A percentile compares a stretch with the other conserved stretches of the same genome.
Evolutionary conservation across 805 yeast genomes (phyloP).

Genomic region (Saturnispora diversa): DNA sequence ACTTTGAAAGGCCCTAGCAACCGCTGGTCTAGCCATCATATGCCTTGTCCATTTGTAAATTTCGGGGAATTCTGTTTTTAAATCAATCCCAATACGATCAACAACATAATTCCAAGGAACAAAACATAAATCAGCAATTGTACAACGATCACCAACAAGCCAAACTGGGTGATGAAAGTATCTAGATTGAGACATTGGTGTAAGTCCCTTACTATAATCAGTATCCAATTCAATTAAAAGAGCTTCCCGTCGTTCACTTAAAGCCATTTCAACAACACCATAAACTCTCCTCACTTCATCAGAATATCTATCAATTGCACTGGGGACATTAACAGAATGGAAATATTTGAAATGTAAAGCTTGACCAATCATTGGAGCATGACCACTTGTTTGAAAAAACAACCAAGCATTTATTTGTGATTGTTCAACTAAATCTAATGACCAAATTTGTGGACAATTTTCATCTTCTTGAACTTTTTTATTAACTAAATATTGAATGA

Average conservation of each 20-base stretch:
- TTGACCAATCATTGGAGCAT: conserved; percentile 98
- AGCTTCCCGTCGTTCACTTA: conserved; percentile 88
- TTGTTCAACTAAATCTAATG: conserved; percentile 69
- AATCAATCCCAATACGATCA: conserved; percentile 82
- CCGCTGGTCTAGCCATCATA: conserved; percentile 94
- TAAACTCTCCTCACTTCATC: conserved; percentile 91
- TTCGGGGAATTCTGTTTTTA: conserved; percentile 85
- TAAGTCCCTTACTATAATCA: conserved; percentile 80
- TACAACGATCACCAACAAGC: conserved; percentile 78
- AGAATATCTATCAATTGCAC: conserved; percentile 84
- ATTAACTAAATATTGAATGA: conserved; percentile 72
- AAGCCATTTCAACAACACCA: conserved; percentile 90
- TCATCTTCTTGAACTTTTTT: conserved; percentile 56
- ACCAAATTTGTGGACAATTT: conserved; percentile 64
- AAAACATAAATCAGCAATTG: conserved; percentile 86
- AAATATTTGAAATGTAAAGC: conserved; percentile 90
- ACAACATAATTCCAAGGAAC: conserved; percentile 98
- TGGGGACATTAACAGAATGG: conserved; percentile 76
- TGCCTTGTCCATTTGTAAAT: conserved; percentile 93
- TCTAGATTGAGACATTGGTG: conserved; percentile 75
- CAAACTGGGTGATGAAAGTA: conserved; percentile 91
- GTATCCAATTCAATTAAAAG: conserved; percentile 81
- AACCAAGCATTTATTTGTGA: conserved; percentile 83
- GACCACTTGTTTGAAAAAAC: conserved; percentile 93
- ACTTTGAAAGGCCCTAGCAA: conserved; percentile 57